phyloP scores from a whole-genome alignment of 495 filamentous ascomycete species.

The Neurospora terricola region DNA sequence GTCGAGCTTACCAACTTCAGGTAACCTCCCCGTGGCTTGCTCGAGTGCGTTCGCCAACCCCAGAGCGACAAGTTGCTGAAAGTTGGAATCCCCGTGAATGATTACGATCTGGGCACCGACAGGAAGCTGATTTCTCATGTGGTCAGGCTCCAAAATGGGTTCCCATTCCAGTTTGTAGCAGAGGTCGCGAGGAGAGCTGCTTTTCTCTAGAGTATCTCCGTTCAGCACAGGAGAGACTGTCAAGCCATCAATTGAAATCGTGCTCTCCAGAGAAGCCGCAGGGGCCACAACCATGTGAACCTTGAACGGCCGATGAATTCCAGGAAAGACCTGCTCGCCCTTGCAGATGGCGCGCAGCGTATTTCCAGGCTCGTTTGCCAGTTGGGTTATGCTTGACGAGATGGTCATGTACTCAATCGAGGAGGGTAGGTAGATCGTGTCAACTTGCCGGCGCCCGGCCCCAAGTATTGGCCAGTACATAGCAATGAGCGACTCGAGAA shows the following conservation, averaged over 20 bases:
- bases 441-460: slow-evolving; percentile 19
- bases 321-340: slow-evolving; percentile 16
- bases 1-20: slow-evolving; percentile 23
- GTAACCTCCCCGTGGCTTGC: slow-evolving; percentile 25
- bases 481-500: slow-evolving; percentile 43
- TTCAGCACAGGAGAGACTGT: slow-evolving; percentile 32
- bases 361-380: slow-evolving; percentile 19
- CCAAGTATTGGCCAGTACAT: slow-evolving; percentile 34
- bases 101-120: slow-evolving; percentile 31
- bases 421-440: slow-evolving; percentile 34
- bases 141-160: slow-evolving; percentile 26
- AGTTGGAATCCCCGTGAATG: slow-evolving; percentile 32
- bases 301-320: slow-evolving; percentile 25
- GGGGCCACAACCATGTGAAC: slow-evolving; percentile 24
- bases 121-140: slow-evolving; percentile 5
- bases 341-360: slow-evolving; percentile 26
- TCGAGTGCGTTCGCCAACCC: slow-evolving; percentile 32
- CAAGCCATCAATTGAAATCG: slow-evolving; percentile 29
- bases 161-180: slow-evolving; percentile 47
- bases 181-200: slow-evolving; percentile 24
- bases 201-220: slow-evolving; percentile 17
- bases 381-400: slow-evolving; percentile 18
- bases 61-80: slow-evolving; percentile 34
- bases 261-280: slow-evolving; percentile 18
- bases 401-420: slow-evolving; percentile 28